These are phyloP conservation scores for Backusella westeae DNA, from an alignment of 192 early-diverging fungal species.

Conservation along the genomic window DNA sequence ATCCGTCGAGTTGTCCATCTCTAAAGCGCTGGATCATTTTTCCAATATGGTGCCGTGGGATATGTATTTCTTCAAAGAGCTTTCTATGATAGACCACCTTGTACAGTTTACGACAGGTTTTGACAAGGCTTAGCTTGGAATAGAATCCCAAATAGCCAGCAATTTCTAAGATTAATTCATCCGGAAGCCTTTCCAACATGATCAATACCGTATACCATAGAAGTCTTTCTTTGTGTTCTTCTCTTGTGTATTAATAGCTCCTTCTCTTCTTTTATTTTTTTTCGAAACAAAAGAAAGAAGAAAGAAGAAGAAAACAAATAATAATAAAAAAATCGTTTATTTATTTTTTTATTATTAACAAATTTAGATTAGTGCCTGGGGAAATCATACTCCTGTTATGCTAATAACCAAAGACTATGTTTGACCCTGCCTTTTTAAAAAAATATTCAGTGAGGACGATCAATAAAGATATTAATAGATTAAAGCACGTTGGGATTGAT, in stretches of 20 bases:
- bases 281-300: neutral
- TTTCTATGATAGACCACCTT: neutral
- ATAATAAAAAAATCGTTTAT: neutral
- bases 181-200: neutral
- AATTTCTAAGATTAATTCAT: neutral
- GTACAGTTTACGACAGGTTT: neutral
- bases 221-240: neutral
- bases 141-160: neutral
- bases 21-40: neutral
- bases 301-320: neutral
- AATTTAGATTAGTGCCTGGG: neutral
- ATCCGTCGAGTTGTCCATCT: neutral
- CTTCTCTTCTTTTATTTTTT: neutral
- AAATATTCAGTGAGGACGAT: neutral
- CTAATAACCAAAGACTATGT: neutral
- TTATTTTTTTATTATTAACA: neutral
- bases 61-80: neutral
- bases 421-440: neutral
- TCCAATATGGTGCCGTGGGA: neutral
- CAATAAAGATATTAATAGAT: neutral
- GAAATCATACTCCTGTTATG: neutral
- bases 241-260: neutral
- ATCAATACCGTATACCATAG: neutral
- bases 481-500: neutral
- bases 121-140: neutral